Base-by-base conservation (phyloP, 352 stramenopile genomes). In the Phytophthora melonis region DNA sequence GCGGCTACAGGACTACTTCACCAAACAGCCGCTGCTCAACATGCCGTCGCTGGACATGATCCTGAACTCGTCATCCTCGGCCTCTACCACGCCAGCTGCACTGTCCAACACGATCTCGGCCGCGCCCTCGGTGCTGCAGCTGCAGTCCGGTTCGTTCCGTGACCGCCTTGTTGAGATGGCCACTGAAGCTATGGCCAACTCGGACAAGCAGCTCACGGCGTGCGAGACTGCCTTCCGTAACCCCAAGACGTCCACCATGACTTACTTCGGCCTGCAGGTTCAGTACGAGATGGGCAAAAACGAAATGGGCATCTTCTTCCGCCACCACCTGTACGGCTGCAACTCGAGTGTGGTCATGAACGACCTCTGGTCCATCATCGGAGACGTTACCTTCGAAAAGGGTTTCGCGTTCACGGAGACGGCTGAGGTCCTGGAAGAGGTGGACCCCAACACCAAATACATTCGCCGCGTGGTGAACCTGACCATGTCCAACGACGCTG, bases 221-320 rank as follows among this genome's bases (percentile, higher is more conserved):
- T 94, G 90, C 66, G 89, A 96, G 52, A 68, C 84, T 21, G 77
- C 88, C 3, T 97, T 97, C 75, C 84, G 84, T 39, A 91, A 86
- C 50, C 90, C 90, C 1, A 94, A 93, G 74, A 95, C 93, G 58
- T 90, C 88, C 6, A 95, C 89, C 30, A 97, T 97, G 88, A 94
- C 87, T 25, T 97, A 97, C 78, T 95, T 97, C 66, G 90, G 90
- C 5, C 74, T 97, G 32, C 84, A 95, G 58, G 90, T 97, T 45
- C 90, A 97, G 75, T 97, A 97, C 66, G 90, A 97, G 49, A 94
- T 95, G 80, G 86, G 79, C 65, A 94, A 95, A 74, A 87, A 93
- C 53, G 88, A 94, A 65, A 92, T 95, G 87, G 82, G 84, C 19
- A 94, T 97, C 64, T 97, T 91, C 68, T 95, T 95, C 77, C 87